phyloP scores from a whole-genome alignment of 176 grass and related monocot genomes.

The Zoysia pacifica region DNA sequence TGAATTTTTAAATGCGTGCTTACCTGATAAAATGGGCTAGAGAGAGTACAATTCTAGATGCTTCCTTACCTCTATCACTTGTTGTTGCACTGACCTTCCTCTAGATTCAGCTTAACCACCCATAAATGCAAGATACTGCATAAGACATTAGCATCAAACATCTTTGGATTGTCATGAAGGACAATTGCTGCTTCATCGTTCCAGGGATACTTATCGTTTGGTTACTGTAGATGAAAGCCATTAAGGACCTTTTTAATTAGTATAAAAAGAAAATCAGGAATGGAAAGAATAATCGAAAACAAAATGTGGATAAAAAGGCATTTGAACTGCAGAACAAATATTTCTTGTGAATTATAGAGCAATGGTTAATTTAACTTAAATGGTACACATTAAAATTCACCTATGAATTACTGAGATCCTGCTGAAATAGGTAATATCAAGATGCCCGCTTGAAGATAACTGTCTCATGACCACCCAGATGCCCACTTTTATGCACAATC shows the following conservation, averaged over 20 bases:
- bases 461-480: not conserved
- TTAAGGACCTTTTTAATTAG: not conserved
- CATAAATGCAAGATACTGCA: too few species aligned
- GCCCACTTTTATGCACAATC: not conserved
- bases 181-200: slow-evolving; percentile 72
- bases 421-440: not conserved
- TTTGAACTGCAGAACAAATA: not conserved
- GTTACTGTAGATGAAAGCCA: slow-evolving; percentile 50
- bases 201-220: slow-evolving; percentile 74
- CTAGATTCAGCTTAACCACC: too few species aligned
- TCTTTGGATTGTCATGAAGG: slow-evolving; percentile 69
- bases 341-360: slow-evolving; percentile 1
- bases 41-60: too few species aligned
- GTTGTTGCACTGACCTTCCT: too few species aligned
- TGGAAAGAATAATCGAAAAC: not conserved
- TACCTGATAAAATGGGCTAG: too few species aligned
- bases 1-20: too few species aligned
- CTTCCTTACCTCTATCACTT: too few species aligned
- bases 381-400: not conserved
- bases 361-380: not conserved
- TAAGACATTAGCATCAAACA: slow-evolving; percentile 62
- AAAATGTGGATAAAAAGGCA: not conserved
- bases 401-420: not conserved
- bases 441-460: not conserved
- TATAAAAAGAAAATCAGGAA: not conserved